Conservation (phyloP, 768 basidiomycete species). For the Hirschioporus abietinus region DNA sequence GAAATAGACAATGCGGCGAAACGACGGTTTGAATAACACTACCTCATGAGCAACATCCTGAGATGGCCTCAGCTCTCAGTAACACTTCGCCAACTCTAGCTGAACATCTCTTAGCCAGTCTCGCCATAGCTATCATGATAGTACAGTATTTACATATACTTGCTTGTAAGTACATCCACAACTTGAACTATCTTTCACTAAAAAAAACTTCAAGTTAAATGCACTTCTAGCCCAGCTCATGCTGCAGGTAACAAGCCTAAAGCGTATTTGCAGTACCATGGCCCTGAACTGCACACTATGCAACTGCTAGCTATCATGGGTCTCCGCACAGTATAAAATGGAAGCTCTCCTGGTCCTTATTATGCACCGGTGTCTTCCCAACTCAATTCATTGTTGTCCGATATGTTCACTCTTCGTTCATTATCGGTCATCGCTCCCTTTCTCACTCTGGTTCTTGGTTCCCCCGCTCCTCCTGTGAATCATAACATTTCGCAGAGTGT, state of each 20-base stretch:
- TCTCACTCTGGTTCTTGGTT: background rate
- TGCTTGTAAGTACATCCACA: no score
- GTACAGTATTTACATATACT: no score
- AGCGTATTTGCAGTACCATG: background rate
- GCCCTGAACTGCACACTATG: background rate
- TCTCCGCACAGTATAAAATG: background rate
- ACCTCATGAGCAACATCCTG: no score
- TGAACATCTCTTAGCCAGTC: no score
- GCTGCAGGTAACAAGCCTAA: background rate
- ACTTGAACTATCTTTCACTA: no score
- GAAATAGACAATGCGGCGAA: no score
- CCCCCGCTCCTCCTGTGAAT: background rate
- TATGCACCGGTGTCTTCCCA: background rate
- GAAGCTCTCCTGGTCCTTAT: background rate
- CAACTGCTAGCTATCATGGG: background rate
- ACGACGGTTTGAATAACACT: no score
- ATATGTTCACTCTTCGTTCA: background rate
- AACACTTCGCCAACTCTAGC: no score
- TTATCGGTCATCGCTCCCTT: background rate
- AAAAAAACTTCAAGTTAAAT: no score
- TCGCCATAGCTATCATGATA: no score
- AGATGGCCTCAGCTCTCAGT: no score
- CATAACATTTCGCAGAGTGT: constrained; percentile 27
- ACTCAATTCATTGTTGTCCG: background rate
- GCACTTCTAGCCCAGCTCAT: no score